Base-by-base conservation (phyloP, 2,329 filamentous ascomycete genomes). In the Clonostachys rosea region DNA sequence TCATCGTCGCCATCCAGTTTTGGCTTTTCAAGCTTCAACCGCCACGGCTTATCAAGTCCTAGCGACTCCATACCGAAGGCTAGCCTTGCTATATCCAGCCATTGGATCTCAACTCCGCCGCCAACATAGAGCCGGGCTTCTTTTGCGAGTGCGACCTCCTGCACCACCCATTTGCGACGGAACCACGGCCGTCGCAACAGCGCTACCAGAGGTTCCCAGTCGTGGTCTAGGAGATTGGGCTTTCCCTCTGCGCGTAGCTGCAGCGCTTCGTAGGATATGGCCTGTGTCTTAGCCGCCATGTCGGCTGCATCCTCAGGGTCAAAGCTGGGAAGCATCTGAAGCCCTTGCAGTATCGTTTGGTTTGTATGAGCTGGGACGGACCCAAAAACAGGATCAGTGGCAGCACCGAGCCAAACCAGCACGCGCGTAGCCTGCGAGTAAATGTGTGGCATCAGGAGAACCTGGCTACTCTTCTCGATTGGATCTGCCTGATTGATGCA, bases 401-500 rank as follows among this genome's bases (percentile, higher is more conserved):
- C 17, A 18, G 36, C 14, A 36, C 52, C 52, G 10, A 54, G 42
- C 48, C 50, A 54, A 4, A 48, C 41, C 17, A 49, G 16, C 14
- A 52, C 45, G 5, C 42, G 45, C 3, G 46, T 34, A 10, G 52
- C 52, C 20, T 50, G 39, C 11, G 40, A 36, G 45, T 46, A 54
- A 41, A 54, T 50, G 40, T 34, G 36, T n/a, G 42, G 18, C 36
- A 49, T 47, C 3, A 46, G 46, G 13, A 46, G 44, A 8, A 50
- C 41, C 43, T 52, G 50, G 3, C 14, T 14, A 5, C 40, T 37
- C 35, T 46, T 37, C 30, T 54, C 52, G 11, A 36, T 24, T 11
- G 42, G 6, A 17, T 54, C 48, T 8, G 36, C 34, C 35, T 48
- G 47, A 39, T 54, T 48, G 20, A 54, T 50, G 44, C 52, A 54